These are phyloP conservation scores for Mycena vulgaris DNA, from an alignment of 768 basidiomycete genomes.

Conservation along the genomic window DNA sequence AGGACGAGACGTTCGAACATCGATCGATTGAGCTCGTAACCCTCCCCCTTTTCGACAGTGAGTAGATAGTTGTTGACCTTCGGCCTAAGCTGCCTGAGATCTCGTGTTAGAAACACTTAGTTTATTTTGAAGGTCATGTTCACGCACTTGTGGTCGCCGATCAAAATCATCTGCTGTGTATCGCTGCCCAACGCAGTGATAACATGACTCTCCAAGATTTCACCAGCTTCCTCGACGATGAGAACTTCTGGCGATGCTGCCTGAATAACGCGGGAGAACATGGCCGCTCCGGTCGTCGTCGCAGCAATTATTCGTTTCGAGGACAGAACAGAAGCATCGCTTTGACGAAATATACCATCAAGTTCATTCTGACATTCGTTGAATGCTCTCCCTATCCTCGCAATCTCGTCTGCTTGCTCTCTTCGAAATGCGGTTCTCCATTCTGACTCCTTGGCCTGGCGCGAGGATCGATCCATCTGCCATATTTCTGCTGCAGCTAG, in stretches of 20 bases:
- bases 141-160: constrained; percentile 81
- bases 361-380: constrained; percentile 50
- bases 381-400: constrained; percentile 45
- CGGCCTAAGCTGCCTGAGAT: constrained; percentile 75
- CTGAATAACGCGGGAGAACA: constrained; percentile 55
- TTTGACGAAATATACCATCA: constrained; percentile 47
- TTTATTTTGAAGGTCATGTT: not conserved
- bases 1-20: constrained; percentile 80
- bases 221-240: constrained; percentile 82
- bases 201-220: constrained; percentile 79
- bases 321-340: constrained; percentile 41
- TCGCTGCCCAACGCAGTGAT: constrained; percentile 66
- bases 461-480: constrained; percentile 46
- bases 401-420: constrained; percentile 47
- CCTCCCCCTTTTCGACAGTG: constrained; percentile 78
- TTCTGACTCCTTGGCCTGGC: constrained; percentile 31
- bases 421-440: constrained; percentile 51
- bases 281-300: constrained; percentile 80
- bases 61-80: constrained; percentile 78
- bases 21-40: constrained; percentile 77
- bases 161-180: constrained; percentile 72
- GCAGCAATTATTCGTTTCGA: constrained; percentile 51
- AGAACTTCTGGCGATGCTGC: constrained; percentile 66
- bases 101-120: not conserved
- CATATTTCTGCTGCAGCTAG: constrained; percentile 49